Base-by-base conservation (phyloP, 352 stramenopile genomes). In the Globisporangium acanthophoron region DNA sequence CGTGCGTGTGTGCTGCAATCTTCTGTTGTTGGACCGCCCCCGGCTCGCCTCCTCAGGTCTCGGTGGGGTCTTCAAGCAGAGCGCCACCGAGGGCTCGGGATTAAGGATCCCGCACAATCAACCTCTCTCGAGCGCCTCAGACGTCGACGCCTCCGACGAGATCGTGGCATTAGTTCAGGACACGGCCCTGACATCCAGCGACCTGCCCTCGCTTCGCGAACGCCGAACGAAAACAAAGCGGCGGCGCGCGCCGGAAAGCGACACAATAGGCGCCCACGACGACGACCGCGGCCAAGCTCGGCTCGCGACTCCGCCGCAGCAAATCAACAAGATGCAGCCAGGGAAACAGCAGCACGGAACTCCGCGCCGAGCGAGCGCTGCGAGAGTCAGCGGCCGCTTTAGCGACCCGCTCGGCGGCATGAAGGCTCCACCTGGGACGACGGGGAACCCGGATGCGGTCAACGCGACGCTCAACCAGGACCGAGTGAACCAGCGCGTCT, bases 401-500 rank as follows among this genome's bases (percentile, higher is more conserved):
- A 54, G 51, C 20, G 52, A 64, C 46, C 21, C 58, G 16, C 52
- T 54, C 21, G 24, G 39, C 18, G 6, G 1, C 12, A 58, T 59
- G 51, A 58, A 55, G 52, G 3, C 20, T 5, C 5, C 27, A 21
- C 5, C 55, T 0, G n/a, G n/a, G n/a, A n/a, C n/a, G n/a, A n/a
- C n/a, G n/a, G 33, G 33, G 51, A 61, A 47, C 29, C 31, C 51
- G 11, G 55, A 67, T 16, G 55, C 50, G 3, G 50, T 65, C 9
- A 73, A 65, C 16, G 59, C 67, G 13, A 70, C 59, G 9, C 62
- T 86, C 41, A 86, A 83, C 56, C 77, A 85, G 54, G 80, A 90
- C 6, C 76, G 78, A 1, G 61, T 74, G 5, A 81, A 88, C 54
- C 80, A 90, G 50, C 80, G 80, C 4, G 68, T 88, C 20, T 90